phyloP scores from a whole-genome alignment of 192 early-diverging fungal genomes.

The Dissophora ornata region DNA sequence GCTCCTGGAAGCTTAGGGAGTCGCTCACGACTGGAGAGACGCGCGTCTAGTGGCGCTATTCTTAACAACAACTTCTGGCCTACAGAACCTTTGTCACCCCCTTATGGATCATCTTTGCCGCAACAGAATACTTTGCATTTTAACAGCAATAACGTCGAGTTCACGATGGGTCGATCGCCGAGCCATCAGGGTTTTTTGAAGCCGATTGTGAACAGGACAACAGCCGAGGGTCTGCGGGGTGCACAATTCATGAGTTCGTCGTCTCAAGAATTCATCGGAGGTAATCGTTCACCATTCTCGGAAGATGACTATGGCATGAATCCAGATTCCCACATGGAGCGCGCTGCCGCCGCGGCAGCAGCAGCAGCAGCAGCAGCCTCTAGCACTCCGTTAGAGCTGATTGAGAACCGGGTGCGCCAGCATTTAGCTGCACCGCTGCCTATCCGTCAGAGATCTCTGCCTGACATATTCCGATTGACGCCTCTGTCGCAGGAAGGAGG shows the following conservation, averaged over 20 bases:
- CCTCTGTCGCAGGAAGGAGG: conserved; percentile 22
- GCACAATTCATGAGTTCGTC: conserved; percentile 2
- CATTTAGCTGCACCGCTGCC: conserved; percentile 56
- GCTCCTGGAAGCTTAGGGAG: conserved; percentile 14
- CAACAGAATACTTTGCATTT: conserved; percentile 16
- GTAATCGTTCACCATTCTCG: conserved; percentile 20
- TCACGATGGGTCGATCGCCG: conserved; percentile 19
- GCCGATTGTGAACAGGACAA: neutral
- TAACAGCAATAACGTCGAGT: conserved; percentile 40
- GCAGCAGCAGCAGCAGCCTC: no score
- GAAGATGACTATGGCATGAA: conserved; percentile 15
- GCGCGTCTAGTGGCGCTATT: conserved; percentile 51
- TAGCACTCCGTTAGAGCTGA: neutral
- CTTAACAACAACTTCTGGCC: conserved; percentile 39
- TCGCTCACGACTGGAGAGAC: conserved; percentile 27
- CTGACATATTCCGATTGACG: conserved; percentile 52
- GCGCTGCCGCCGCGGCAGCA: no score
- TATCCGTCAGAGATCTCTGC: conserved; percentile 56
- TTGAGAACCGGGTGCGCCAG: conserved; percentile 22
- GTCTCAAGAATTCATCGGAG: neutral
- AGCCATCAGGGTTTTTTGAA: conserved; percentile 35
- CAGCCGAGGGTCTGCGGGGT: conserved; percentile 8
- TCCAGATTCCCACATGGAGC: no score
- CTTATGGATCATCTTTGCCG: conserved; percentile 26
- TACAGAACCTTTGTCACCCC: conserved; percentile 39